These are phyloP conservation scores for Alternaria triticimaculans DNA, from an alignment of 2,329 filamentous ascomycete species.

Conservation along the genomic window DNA sequence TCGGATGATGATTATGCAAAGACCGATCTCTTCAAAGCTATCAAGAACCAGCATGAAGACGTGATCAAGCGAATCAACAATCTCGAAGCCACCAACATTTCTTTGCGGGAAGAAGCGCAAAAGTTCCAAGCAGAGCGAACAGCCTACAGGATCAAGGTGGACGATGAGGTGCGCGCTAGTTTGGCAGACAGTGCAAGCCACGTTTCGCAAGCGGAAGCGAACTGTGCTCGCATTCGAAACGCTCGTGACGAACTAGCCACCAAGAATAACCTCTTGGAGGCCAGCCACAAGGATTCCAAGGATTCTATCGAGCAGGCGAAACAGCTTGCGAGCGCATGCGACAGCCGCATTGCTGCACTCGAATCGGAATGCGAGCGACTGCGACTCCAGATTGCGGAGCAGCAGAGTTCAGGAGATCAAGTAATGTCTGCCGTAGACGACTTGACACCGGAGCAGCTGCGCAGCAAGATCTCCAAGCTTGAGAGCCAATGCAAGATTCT, in stretches of 20 bases:
- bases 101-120: constrained; percentile 82
- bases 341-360: constrained; percentile 79
- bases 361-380: constrained; percentile 83
- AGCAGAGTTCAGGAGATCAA: constrained; percentile 26
- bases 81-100: constrained; percentile 85
- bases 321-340: constrained; percentile 79
- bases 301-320: constrained; percentile 74
- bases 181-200: constrained; percentile 82
- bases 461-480: constrained; percentile 74
- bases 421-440: constrained; percentile 59
- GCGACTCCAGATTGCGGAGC: constrained; percentile 61
- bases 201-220: constrained; percentile 79
- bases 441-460: constrained; percentile 73
- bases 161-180: constrained; percentile 76
- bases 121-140: constrained; percentile 86
- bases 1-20: constrained; percentile 93
- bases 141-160: constrained; percentile 78
- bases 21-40: constrained; percentile 90
- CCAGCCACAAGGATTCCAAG: constrained; percentile 77
- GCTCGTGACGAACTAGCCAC: constrained; percentile 84
- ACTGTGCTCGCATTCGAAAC: constrained; percentile 84
- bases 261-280: constrained; percentile 80
- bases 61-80: constrained; percentile 91
- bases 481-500: constrained; percentile 83
- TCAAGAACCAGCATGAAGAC: constrained; percentile 90